These are phyloP conservation scores for Hyphodiscus hymeniophilus DNA, from an alignment of 495 filamentous ascomycete genomes.

Conservation along the genomic window DNA sequence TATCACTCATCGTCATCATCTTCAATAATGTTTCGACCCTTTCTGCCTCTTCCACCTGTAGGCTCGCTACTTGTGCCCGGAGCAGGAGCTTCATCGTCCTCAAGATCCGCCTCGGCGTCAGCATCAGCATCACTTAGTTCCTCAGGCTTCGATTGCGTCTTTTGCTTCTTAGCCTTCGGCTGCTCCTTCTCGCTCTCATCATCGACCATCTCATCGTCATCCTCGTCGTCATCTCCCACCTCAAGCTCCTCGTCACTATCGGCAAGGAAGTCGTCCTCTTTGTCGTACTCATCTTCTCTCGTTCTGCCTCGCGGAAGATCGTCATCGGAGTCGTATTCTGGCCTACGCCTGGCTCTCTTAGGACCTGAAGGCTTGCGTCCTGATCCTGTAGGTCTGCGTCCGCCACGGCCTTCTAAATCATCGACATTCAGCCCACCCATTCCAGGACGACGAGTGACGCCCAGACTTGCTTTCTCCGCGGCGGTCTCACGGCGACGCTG, in stretches of 20 bases:
- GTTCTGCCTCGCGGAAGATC: constrained; percentile 52
- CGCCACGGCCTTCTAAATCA: constrained; percentile 63
- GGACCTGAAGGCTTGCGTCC: constrained; percentile 34
- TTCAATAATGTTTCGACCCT: constrained; percentile 30
- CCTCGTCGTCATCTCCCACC: constrained; percentile 52
- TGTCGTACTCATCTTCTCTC: constrained; percentile 75
- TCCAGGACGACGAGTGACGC: constrained; percentile 42
- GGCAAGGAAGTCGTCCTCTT: constrained; percentile 71
- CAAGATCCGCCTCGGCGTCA: constrained; percentile 31
- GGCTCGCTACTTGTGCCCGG: constrained; percentile 27
- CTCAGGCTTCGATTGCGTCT: constrained; percentile 35
- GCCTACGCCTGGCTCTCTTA: constrained; percentile 13
- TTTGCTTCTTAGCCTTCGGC: constrained; percentile 40
- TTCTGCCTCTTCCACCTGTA: constrained; percentile 20
- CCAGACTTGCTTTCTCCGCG: constrained; percentile 53
- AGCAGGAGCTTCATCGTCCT: constrained; percentile 32
- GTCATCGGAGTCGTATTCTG: constrained; percentile 55
- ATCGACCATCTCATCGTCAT: constrained; percentile 34
- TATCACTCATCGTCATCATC: constrained; percentile 31
- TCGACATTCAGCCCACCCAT: constrained; percentile 62
- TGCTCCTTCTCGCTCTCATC: constrained; percentile 25
- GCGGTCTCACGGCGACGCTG: constrained; percentile 62
- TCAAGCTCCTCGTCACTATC: constrained; percentile 65
- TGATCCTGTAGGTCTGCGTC: constrained; percentile 31
- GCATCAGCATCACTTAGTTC: constrained; percentile 35